Percentiles rank a stretch among this genome's conserved stretches.
Conservation (phyloP, 768 basidiomycete species). For the Hericium erinaceus region DNA sequence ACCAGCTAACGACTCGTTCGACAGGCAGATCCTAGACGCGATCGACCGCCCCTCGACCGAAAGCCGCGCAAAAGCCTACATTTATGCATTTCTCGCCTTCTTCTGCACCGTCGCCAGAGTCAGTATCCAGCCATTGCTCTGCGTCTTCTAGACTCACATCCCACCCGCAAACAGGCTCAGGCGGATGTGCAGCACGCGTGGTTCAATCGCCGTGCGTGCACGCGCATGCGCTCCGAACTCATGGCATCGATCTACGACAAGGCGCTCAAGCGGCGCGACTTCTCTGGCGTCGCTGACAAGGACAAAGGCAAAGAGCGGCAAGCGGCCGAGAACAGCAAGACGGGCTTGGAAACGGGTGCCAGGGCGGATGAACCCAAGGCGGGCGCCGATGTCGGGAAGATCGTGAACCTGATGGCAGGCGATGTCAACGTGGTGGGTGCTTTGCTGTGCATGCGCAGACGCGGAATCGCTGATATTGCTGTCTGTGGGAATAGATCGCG, state of each 20-base stretch:
- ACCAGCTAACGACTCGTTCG: not conserved
- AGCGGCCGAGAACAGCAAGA: not conserved
- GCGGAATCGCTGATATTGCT: not conserved
- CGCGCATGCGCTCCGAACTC: constrained; percentile 66
- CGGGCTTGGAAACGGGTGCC: not conserved
- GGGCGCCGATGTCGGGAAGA: constrained; percentile 82
- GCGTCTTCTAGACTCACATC: not conserved
- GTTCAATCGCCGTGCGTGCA: constrained; percentile 65
- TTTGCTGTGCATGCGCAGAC: not conserved
- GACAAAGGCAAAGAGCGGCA: constrained; percentile 14
- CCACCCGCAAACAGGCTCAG: constrained; percentile 18
- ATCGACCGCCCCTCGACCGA: constrained; percentile 42
- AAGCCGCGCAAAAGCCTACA: constrained; percentile 53
- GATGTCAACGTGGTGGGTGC: constrained; percentile 43
- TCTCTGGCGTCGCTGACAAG: constrained; percentile 63
- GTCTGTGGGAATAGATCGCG: constrained; percentile 19
- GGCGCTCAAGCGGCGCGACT: constrained; percentile 74
- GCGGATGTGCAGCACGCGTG: constrained; percentile 71
- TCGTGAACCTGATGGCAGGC: constrained; percentile 82
- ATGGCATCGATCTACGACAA: constrained; percentile 89
- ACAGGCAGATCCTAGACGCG: constrained; percentile 47
- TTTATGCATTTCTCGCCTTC: constrained; percentile 74
- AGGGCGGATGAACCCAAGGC: constrained; percentile 45
- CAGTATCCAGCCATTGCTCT: not conserved
- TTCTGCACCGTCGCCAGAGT: constrained; percentile 49